Base-by-base conservation (phyloP, 768 basidiomycete species). In the Guyanaporus albipodus region DNA sequence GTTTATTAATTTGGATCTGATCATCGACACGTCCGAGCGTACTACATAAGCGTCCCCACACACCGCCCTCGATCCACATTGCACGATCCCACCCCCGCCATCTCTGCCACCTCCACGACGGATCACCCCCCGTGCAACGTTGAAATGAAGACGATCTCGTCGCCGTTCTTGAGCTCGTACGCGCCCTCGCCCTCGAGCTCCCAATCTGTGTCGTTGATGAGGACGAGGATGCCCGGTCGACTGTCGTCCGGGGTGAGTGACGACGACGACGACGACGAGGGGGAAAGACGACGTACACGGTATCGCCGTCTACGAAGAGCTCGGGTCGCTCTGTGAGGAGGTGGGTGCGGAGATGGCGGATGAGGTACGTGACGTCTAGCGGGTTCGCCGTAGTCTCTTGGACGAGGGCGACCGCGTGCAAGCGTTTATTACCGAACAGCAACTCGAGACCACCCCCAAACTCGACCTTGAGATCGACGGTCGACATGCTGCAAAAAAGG, bases 201-300 rank as follows among this genome's bases (percentile, higher is more conserved):
- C 95, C 95, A 97, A 58, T 98, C 95, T 1, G 90, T 90, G 57
- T 95, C 90, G 60, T 98, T 98, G 44, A 99, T 81, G n/a, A 99
- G 74, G 4, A 98, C 95, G 4, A 99, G 73, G 29, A 99, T 96
- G 0, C 96, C 96, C 0, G 96, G 96, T 8, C 96, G 92, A 31
- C 96, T 95, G 59, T 12, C 21, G 36, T 9, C 10, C 2, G 31
- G 19, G 11, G 18, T 57, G 8, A 49, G 42, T 28, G 1, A 14
- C 1, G 10, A 4, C 8, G 2, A 9, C 31, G 31, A 15, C 31
- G n/a, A 11, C 2, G 28, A 29, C 28, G 14, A 9, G 5, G 31
- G 17, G 7, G 15, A 4, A 4, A 2, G 2, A 19, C 4, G 8
- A 44, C 85, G 60, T 66, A 96, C 94, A 97, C 87, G 22, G 85